Conservation (phyloP, 2,329 filamentous ascomycete species). For the Pezicula carpinea region DNA sequence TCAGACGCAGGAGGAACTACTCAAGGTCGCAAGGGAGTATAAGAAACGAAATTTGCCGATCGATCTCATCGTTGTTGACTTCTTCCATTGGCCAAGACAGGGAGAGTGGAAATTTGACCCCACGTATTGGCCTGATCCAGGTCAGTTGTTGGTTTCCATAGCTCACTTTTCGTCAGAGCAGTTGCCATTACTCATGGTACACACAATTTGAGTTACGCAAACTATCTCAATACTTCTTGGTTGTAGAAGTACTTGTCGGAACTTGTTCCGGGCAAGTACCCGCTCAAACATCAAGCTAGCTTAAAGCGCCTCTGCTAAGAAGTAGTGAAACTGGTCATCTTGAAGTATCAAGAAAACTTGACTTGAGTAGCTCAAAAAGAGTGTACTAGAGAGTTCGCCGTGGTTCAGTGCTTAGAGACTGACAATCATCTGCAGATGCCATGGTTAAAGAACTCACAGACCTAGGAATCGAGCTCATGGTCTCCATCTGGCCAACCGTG, state of each 20-base stretch:
- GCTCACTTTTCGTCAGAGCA: too few species aligned
- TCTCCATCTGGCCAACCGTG: slow-evolving; percentile 66
- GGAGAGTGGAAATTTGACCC: slow-evolving; percentile 66
- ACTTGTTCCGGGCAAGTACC: too few species aligned
- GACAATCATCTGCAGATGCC: slow-evolving; percentile 35
- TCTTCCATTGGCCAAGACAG: slow-evolving; percentile 63
- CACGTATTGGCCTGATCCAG: slow-evolving; percentile 58
- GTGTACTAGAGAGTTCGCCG: too few species aligned
- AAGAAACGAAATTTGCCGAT: slow-evolving; percentile 49
- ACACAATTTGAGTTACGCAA: too few species aligned
- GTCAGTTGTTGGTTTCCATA: slow-evolving; percentile 9
- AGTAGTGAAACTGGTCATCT: too few species aligned
- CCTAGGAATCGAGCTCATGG: slow-evolving; percentile 60
- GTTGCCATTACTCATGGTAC: too few species aligned
- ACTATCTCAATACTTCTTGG: too few species aligned
- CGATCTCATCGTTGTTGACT: slow-evolving; percentile 63
- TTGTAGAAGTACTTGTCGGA: too few species aligned
- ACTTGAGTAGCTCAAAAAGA: background rate
- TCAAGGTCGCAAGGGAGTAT: slow-evolving; percentile 57
- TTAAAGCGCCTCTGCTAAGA: too few species aligned
- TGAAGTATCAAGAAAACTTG: background rate
- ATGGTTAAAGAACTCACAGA: slow-evolving; percentile 59
- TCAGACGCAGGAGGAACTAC: slow-evolving; percentile 59
- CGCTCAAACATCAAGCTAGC: too few species aligned
- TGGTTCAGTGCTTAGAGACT: too few species aligned